Base-by-base conservation (phyloP, 768 basidiomycete genomes). In the Leccinum aurantiacum region DNA sequence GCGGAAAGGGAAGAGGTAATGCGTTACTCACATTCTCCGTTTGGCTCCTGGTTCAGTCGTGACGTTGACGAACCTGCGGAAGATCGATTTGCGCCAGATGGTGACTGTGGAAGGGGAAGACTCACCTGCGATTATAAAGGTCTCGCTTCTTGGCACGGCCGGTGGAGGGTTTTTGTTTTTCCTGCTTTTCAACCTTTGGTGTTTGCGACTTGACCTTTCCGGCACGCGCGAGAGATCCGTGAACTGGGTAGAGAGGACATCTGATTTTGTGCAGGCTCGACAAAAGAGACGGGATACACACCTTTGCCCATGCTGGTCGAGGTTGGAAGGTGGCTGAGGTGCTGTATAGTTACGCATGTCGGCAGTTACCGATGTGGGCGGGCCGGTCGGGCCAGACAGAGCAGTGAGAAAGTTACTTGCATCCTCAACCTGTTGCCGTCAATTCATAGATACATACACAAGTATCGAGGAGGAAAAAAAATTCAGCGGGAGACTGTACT, bases 191-290 rank as follows among this genome's bases (percentile, higher is more conserved):
- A 74, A 97, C 95, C 80, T 98, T 98, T 70, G 95, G 95, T 69
- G 90, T 92, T 80, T 96, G 93, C 67, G 90, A 92, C 82, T 95
- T 97, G 84, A 97, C 96, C 86, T 98, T 97, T 78, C 95, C 95
- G 72, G 95, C 94, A 83, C 95, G 94, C 81, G 94, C 94, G 80
- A 97, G 93, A 76, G 94, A 97, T 76, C 95, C 94, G 89, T 97
- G 94, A 81, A 96, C 95, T 94, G 19, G n/a, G 10, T 22, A 8
- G 27, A 15, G 31, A 8, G 33, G 55, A 22, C 13, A 49, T 25
- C 10, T 22, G 33, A 41, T 24, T 25, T 22, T 22, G 46, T 6
- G 3, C 4, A 61, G 29, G 11, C 35, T 47, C 38, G 53, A 56
- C 25, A 25, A 22, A 35, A 49, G 46, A 54, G 22, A 49, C 19